These are phyloP conservation scores for Lolium perenne DNA, from an alignment of 176 grass and related monocot species.

Conservation along the genomic window DNA sequence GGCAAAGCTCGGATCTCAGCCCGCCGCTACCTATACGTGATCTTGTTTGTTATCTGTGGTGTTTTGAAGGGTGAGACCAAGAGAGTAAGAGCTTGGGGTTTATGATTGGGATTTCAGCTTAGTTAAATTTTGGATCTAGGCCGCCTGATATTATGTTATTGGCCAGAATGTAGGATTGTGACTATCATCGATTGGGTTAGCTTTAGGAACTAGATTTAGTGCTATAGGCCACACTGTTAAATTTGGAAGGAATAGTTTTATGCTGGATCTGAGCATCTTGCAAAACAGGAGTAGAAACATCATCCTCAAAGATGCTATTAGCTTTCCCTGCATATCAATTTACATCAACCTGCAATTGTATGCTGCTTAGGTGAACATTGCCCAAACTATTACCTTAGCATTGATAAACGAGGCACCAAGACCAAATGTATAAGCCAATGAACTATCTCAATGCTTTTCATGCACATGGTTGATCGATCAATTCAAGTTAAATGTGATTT, in stretches of 20 bases:
- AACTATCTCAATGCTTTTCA: background rate
- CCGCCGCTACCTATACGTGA: conserved; percentile 35
- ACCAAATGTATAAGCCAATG: conserved; percentile 3
- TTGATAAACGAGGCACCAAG: background rate
- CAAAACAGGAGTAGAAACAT: conserved; percentile 1
- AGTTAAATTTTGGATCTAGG: conserved; percentile 38
- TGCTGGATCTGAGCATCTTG: conserved; percentile 24
- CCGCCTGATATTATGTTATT: conserved; percentile 26
- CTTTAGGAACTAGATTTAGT: conserved; percentile 4
- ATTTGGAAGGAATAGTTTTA: conserved; percentile 10
- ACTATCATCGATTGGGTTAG: no score
- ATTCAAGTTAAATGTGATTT: no score
- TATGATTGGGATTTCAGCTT: conserved; percentile 16
- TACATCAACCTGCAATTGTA: background rate
- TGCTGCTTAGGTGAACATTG: background rate
- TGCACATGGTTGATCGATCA: no score
- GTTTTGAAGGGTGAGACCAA: conserved; percentile 25
- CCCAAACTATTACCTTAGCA: no score
- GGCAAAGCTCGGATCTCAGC: background rate
- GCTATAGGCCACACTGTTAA: background rate
- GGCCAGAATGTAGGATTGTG: background rate
- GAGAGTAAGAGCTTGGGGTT: conserved; percentile 35
- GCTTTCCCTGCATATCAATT: background rate
- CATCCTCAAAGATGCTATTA: conserved; percentile 26
- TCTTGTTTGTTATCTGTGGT: conserved; percentile 12